A percentile compares a stretch with the other conserved stretches of the same genome.
Evolutionary conservation across 257 asterid genomes (phyloP).

Genomic region (Nicotiana tomentosiformis): DNA sequence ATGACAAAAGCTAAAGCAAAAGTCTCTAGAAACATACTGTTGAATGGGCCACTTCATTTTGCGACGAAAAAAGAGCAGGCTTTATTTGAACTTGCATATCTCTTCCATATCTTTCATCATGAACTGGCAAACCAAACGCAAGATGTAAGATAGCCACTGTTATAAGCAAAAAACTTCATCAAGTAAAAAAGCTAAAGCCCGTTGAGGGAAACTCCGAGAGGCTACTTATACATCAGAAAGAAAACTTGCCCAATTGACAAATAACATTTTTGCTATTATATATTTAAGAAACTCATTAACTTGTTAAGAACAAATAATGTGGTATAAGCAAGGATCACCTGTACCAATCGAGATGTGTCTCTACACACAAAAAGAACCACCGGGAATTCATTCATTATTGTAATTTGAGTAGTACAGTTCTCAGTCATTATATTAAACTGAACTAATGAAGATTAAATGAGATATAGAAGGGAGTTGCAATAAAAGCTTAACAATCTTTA

Average conservation of each 20-base stretch:
- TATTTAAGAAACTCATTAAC: background rate
- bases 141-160: background rate
- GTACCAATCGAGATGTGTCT: background rate
- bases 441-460: background rate
- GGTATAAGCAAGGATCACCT: background rate
- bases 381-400: background rate
- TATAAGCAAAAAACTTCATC: background rate
- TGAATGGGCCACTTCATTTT: conserved; percentile 51
- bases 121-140: conserved; percentile 24
- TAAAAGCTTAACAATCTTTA: background rate
- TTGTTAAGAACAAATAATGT: background rate
- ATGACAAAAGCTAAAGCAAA: background rate
- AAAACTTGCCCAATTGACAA: background rate
- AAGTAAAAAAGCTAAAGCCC: background rate
- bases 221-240: background rate
- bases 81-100: conserved; percentile 35
- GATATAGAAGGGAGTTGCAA: background rate
- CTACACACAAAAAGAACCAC: background rate
- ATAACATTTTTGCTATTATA: background rate
- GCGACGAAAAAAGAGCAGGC: conserved; percentile 40
- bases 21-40: conserved; percentile 37
- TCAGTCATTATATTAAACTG: background rate
- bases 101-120: conserved; percentile 45
- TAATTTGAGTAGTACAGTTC: background rate
- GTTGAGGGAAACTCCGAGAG: background rate